Conservation (phyloP, 805 yeast genomes). For the Yarrowia sp. region DNA sequence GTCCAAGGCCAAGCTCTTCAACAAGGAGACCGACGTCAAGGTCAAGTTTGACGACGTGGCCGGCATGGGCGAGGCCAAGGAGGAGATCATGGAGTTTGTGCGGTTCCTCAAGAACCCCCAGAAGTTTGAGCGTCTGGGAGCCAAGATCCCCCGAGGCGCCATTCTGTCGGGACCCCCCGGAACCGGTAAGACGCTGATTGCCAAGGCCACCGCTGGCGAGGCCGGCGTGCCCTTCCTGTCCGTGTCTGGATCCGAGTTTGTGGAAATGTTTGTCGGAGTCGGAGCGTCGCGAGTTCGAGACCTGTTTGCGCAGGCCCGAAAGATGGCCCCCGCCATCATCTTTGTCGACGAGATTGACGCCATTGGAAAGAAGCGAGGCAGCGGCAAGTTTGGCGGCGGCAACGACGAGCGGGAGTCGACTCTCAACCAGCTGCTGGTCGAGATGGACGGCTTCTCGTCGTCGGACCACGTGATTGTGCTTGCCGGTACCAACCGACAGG, state of each 20-base stretch:
- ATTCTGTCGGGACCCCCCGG: conserved; percentile 95
- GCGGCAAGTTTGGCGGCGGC: conserved; percentile 66
- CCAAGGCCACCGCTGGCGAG: conserved; percentile 96
- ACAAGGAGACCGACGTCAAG: conserved; percentile 82
- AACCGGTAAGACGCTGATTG: conserved; percentile 91
- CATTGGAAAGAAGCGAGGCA: conserved; percentile 94
- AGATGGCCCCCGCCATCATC: conserved; percentile 87
- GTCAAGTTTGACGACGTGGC: conserved; percentile 89
- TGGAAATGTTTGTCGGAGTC: conserved; percentile 97
- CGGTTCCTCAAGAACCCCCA: conserved; percentile 83
- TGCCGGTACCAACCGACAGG: conserved; percentile 95
- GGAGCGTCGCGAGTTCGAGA: conserved; percentile 96
- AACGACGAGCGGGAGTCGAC: conserved; percentile 95
- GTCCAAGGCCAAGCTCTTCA: conserved; percentile 78
- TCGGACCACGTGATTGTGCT: conserved; percentile 89
- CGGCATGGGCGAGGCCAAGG: conserved; percentile 93
- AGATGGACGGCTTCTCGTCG: conserved; percentile 93
- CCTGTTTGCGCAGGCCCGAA: conserved; percentile 85
- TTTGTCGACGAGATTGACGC: conserved; percentile 97
- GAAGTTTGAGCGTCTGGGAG: conserved; percentile 87
- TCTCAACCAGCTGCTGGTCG: conserved; percentile 87
- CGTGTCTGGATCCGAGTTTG: conserved; percentile 93
- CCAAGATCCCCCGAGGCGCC: conserved; percentile 95
- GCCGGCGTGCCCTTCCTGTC: conserved; percentile 93
- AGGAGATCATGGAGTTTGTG: conserved; percentile 95